Base-by-base conservation (phyloP, 306 rosid genomes). In the Citrullus colocynthis region DNA sequence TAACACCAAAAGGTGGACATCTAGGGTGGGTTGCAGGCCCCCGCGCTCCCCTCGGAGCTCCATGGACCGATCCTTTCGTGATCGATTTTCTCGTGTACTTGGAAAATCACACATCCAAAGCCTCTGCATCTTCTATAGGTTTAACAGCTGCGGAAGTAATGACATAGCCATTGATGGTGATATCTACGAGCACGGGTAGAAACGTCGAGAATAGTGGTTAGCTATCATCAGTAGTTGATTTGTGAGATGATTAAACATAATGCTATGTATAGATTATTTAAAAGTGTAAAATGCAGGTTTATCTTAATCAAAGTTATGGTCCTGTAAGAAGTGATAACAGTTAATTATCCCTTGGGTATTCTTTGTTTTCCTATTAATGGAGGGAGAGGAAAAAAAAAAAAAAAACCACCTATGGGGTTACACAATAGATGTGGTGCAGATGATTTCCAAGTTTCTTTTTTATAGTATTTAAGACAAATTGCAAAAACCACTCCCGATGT, bases 11-110 rank as follows among this genome's bases (percentile, higher is more conserved):
- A 84, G 98, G 98, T 32, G 97, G 98, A 16, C 98, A 95, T 83
- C 80, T 95, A 70, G 98, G 97, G 24, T 92, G 97, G 98, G 91
- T 95, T 80, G 98, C 98, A 54, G 98, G 98, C 13, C 89, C 79
- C 48, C 87, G 81, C 36, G 91, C 97, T 76, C 98, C 98, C 13
- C 32, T 82, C 5, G 97, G 98, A 75, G 86, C 87, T 59, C 98
- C 98, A 52, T 95, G 98, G 98, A 87, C 97, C 24, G 97, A 95
- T 87, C 86, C 87, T 5, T 60, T 89, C 21, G 92, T 95, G 49
- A 95, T 90, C 80, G 96, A 95, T 72, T 95, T 88, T 84, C 90
- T 95, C 73, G 82, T 92, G 82, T 83, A 86, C 87, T 79, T 95
- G 59, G 93, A 92, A 78, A 84, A 30, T 32, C 89, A 81, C 64